Evolutionary conservation across 768 basidiomycete species (phyloP).

Genomic region (Gymnopilus junonius): DNA sequence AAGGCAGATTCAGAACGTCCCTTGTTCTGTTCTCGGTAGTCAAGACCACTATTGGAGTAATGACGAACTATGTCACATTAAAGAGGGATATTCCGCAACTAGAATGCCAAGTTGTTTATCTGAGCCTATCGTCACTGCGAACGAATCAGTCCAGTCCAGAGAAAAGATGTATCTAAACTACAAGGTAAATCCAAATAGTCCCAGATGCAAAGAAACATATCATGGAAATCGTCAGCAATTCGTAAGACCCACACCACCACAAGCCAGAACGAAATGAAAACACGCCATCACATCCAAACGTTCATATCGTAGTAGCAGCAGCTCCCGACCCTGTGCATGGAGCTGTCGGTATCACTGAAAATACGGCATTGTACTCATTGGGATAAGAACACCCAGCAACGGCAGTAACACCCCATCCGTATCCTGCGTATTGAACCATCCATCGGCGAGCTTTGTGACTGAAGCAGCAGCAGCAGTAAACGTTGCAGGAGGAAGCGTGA

Average conservation of each 20-base stretch:
- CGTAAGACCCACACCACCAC: too few species aligned
- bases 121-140: too few species aligned
- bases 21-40: too few species aligned
- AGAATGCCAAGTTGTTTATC: too few species aligned
- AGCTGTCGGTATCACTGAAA: constrained; percentile 24
- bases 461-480: constrained; percentile 43
- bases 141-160: too few species aligned
- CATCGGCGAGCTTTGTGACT: constrained; percentile 49
- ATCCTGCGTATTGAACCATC: constrained; percentile 62
- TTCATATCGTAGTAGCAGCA: not conserved
- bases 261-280: too few species aligned
- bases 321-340: constrained; percentile 28
- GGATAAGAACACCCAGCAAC: constrained; percentile 62
- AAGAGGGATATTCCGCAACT: too few species aligned
- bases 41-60: too few species aligned
- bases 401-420: constrained; percentile 47
- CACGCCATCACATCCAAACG: too few species aligned
- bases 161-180: too few species aligned
- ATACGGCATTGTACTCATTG: constrained; percentile 40
- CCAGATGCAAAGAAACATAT: not conserved
- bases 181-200: not conserved
- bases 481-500: constrained; percentile 59
- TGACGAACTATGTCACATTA: too few species aligned
- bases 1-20: too few species aligned
- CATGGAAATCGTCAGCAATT: not conserved